Evolutionary conservation across 2,329 filamentous ascomycete species (phyloP), one percentile per base, ranked within the genome.

Genomic region (Pseudogymnoascus verrucosus): DNA sequence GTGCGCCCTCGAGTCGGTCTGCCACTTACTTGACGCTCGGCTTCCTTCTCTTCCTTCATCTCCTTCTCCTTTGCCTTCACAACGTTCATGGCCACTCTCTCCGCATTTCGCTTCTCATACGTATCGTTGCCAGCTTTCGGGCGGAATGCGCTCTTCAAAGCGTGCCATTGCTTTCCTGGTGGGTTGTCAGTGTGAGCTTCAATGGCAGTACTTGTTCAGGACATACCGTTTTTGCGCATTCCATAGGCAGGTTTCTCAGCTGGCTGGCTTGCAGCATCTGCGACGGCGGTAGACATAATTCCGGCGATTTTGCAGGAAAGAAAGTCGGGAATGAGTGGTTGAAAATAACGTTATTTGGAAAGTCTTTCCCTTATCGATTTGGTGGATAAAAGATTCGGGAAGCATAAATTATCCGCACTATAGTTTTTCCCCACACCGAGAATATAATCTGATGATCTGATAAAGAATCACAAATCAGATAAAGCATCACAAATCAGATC

Each of bases 1-100:
- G 11, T 26, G n/a, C 21, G 51, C 51, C 34, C 51, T 57, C 28
- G n/a, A 8, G 8, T 3, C 62, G 16, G 31, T 31, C 26, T 28
- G 62, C 65, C 51, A 67, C 83, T 66, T 77, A 95, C 92, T 82
- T 93, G 82, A 78, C 91, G 84, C 76, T 89, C 89, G n/a, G 89
- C 85, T 74, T 96, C 92, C 78, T 96, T 97, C 79, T 97, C 95
- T 0, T 92, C 90, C 80, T 93, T 96, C 86, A 99, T 86, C 76
- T 97, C 92, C 77, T 90, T 93, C 78, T 98, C 95, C 73, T 91
- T 92, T 37, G 91, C 90, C 79, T 97, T 98, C 70, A 90, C 84
- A n/a, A 90, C 86, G 11, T 85, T 83, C 70, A 87, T 82, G 6
- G 87, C 83, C 66, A 87, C 84, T 61, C 91, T 85, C 66, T 87